Base-by-base conservation (phyloP, 2,329 filamentous ascomycete genomes). In the Ilyonectria mors-panacis region DNA sequence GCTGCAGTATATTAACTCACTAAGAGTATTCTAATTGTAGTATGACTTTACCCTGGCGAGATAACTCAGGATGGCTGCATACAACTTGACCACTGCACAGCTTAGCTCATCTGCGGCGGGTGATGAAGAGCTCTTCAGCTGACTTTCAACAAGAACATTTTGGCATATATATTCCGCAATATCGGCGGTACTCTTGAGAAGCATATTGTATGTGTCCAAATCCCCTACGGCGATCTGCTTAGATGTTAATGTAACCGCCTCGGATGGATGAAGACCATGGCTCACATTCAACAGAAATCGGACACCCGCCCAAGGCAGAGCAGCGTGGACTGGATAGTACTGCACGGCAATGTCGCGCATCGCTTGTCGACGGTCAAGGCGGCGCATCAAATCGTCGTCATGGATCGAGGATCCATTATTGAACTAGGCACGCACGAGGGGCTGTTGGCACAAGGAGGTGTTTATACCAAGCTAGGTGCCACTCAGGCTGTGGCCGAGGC, bases 291-390 rank as follows among this genome's bases (percentile, higher is more conserved):
- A 30, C 10, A 55, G 9, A 19, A 42, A 55, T 19, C 51, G n/a
- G 19, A 55, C 51, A 26, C n/a, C 53, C 2, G 53, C 53, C 53
- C 53, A 44, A 17, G 21, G 53, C 21, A 56, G 35, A 6, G 53
- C 53, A 26, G 53, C 53, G 15, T 42, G 53, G 21, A 7, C 21
- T 4, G 53, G 53, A 26, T 56, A 21, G 17, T 21, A 56, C 21
- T 39, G 37, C 19, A 56, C 53, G 5, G 21, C 21, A 42, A 56
- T 23, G 15, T 44, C 53, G 12, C 53, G 35, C 4, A 42, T n/a
- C n/a, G n/a, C n/a, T n/a, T n/a, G n/a, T n/a, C n/a, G n/a, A n/a
- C n/a, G n/a, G n/a, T n/a, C n/a, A n/a, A n/a, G n/a, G n/a, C n/a
- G n/a, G n/a, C n/a, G n/a, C n/a, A n/a, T n/a, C n/a, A n/a, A n/a